Evolutionary conservation across 2,329 filamentous ascomycete genomes (phyloP), one percentile per base, ranked within the genome.

Genomic region (Tolypocladium album): DNA sequence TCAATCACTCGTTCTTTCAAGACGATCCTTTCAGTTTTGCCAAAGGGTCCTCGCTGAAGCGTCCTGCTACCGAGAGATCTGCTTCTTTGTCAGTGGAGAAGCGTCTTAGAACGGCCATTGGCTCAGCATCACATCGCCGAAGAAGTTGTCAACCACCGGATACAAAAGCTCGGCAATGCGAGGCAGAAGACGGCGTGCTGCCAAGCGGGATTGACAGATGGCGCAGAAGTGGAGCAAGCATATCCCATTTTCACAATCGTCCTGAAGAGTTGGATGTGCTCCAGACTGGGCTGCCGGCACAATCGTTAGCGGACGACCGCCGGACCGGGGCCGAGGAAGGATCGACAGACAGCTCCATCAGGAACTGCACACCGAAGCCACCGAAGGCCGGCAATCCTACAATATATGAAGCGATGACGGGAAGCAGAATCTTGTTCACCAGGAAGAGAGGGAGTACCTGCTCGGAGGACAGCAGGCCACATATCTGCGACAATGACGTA

Each of bases 391-490:
- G 69, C 52, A 60, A 8, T 12, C 58, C 59, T 38, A 64, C 65
- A 11, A 67, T 68, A 40, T 65, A 68, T 22, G 66, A 68, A 38
- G 66, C 66, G 3, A 63, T 70, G 60, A 65, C 65, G 2, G 65
- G 63, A 17, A 64, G 65, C 22, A 67, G 62, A 36, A 58, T 62
- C 52, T 60, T 0, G 52, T 50, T 11, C 55, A 55, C 20, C 27
- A 61, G 58, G 15, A 56, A 61, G n/a, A 61, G 62, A 47, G 60
- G 63, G 12, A 57, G 60, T 17, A 66, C 64, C 11, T 74, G 72
- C 55, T 73, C 71, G 7, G 72, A 74, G 58, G 72, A 74, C 40
- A 63, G 69, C 40, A 62, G 63, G 42, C 70, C 70, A 20, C 71
- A 74, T 53, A 57, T 67, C 8, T 74, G 69, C 38, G 65, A 66